phyloP scores from a whole-genome alignment of 2,329 filamentous ascomycete species.

The Hymenoscyphus repandus region DNA sequence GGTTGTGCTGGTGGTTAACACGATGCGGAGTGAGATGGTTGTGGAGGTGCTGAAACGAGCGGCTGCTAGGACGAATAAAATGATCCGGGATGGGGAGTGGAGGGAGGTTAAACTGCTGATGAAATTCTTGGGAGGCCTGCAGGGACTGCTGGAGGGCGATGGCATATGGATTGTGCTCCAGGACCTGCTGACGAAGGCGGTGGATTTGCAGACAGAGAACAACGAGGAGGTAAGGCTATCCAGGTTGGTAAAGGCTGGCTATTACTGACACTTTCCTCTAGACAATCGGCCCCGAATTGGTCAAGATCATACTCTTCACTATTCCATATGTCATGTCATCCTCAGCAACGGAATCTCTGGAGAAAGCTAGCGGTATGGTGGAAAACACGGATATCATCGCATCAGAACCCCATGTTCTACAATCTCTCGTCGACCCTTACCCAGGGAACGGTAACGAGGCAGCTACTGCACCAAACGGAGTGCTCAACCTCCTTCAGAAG shows the following conservation, averaged over 20 bases:
- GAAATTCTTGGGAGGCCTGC: slow-evolving; percentile 83
- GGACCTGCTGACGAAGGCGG: slow-evolving; percentile 86
- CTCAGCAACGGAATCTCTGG: slow-evolving; percentile 62
- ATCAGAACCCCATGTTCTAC: slow-evolving; percentile 77
- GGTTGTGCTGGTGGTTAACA: slow-evolving; percentile 74
- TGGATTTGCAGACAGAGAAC: slow-evolving; percentile 86
- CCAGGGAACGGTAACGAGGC: slow-evolving; percentile 58
- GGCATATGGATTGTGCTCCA: slow-evolving; percentile 82
- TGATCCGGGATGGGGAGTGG: slow-evolving; percentile 73
- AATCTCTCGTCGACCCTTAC: slow-evolving; percentile 83
- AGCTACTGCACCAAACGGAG: slow-evolving; percentile 59
- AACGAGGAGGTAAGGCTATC: slow-evolving; percentile 75
- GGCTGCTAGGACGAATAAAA: slow-evolving; percentile 56
- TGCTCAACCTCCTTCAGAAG: slow-evolving; percentile 77
- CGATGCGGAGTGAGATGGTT: slow-evolving; percentile 68
- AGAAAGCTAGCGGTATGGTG: slow-evolving; percentile 72
- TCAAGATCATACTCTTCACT: slow-evolving; percentile 93
- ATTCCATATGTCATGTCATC: slow-evolving; percentile 85
- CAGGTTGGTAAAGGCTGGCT: neutral
- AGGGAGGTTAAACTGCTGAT: slow-evolving; percentile 85
- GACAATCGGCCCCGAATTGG: slow-evolving; percentile 75
- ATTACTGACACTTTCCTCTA: slow-evolving; percentile 28
- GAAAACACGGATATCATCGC: slow-evolving; percentile 95
- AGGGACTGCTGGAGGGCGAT: slow-evolving; percentile 73
- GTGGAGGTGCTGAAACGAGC: slow-evolving; percentile 63